Evolutionary conservation across 441 rosid genomes (phyloP).

Genomic region (Hypseocharis bilobata): DNA sequence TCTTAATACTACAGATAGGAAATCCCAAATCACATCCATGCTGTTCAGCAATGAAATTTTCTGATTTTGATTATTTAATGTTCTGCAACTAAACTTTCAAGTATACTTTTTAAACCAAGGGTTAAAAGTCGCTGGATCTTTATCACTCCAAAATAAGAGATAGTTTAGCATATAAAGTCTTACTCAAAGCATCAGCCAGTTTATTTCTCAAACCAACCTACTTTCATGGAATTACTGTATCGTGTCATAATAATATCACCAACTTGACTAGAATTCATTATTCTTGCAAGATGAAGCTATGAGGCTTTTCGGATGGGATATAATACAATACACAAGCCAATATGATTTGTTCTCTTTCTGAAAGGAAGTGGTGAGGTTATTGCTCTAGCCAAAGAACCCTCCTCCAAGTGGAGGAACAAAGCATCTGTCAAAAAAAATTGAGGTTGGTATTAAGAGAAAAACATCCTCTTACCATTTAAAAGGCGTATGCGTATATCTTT

Average conservation of each 20-base stretch:
- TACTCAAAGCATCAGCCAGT: background rate
- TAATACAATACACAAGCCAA: too few relatives aligned
- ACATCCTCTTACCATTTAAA: constrained; percentile 57
- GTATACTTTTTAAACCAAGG: background rate
- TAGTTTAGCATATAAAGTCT: background rate
- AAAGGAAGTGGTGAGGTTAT: too few relatives aligned
- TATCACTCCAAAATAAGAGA: background rate
- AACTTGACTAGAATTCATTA: background rate
- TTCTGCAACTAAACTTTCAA: background rate
- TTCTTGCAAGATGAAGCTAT: background rate
- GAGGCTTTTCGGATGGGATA: background rate
- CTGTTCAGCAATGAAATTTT: background rate
- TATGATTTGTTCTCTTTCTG: too few relatives aligned
- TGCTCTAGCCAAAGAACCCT: background rate
- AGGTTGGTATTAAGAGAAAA: constrained; percentile 9
- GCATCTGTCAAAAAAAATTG: background rate
- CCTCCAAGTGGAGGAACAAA: background rate
- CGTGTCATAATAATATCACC: background rate
- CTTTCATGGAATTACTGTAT: too few relatives aligned
- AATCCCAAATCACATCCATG: background rate
- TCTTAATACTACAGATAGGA: too few relatives aligned
- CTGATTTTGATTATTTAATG: background rate
- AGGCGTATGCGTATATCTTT: constrained; percentile 70
- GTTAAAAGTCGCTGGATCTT: background rate
- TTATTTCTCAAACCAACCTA: background rate